Conservation (phyloP, 352 stramenopile genomes). For the Globisporangium solare region DNA sequence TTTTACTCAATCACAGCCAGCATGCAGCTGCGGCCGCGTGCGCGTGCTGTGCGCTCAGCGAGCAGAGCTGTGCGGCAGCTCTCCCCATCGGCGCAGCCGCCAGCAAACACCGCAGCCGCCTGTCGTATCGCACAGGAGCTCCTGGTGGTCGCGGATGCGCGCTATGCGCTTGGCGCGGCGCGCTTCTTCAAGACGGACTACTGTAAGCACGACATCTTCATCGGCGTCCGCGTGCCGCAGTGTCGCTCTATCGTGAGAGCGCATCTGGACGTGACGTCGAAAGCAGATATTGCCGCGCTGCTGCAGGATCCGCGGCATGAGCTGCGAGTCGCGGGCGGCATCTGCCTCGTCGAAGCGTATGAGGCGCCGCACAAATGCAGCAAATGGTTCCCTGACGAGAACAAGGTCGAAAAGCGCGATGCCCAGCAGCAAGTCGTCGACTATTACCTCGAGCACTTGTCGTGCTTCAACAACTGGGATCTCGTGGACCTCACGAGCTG, state of each 20-base stretch:
- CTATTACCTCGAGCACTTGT: constrained; percentile 15
- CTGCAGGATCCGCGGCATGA: constrained; percentile 17
- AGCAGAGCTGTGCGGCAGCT: too few relatives aligned
- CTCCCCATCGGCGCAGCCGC: too few relatives aligned
- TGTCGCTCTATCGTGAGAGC: constrained; percentile 9
- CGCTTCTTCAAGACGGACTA: constrained; percentile 17
- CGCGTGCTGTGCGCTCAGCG: too few relatives aligned
- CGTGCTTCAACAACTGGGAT: constrained; percentile 20
- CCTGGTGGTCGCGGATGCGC: constrained; percentile 8
- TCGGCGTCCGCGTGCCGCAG: constrained; percentile 14
- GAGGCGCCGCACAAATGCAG: not conserved
- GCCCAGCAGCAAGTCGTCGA: not conserved
- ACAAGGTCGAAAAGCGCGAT: not conserved
- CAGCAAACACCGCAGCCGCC: too few relatives aligned
- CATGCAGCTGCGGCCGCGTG: too few relatives aligned
- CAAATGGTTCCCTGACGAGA: not conserved
- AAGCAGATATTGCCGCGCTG: constrained; percentile 8
- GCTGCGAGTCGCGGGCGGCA: constrained; percentile 11
- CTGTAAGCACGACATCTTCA: constrained; percentile 13
- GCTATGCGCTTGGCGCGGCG: not conserved
- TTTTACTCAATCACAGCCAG: too few relatives aligned
- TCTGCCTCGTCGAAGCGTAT: constrained; percentile 18
- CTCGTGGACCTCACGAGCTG: constrained; percentile 16
- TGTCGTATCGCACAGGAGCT: not conserved
- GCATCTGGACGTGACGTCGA: constrained; percentile 5